These are phyloP conservation scores for Eremomyces bilateralis DNA, from an alignment of 495 filamentous ascomycete species.

Conservation along the genomic window DNA sequence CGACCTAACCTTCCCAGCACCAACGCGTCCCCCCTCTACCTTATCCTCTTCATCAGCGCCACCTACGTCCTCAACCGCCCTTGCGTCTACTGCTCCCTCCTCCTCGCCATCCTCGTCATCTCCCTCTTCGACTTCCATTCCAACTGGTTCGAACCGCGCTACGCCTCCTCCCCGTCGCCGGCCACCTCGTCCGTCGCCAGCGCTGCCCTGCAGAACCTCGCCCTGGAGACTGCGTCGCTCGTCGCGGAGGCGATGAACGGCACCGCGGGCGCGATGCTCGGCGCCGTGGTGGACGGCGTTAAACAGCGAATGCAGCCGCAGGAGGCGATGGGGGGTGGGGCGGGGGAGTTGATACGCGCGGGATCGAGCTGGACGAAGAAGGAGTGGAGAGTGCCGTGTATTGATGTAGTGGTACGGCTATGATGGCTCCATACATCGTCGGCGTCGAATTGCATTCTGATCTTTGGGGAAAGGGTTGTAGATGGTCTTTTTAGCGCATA, in stretches of 20 bases:
- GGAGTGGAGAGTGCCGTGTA: constrained; percentile 19
- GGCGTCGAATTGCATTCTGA: constrained; percentile 2
- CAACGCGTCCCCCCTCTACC: constrained; percentile 20
- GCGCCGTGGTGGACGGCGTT: no score
- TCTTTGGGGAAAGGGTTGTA: no score
- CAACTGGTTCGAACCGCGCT: constrained; percentile 21
- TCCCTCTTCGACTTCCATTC: constrained; percentile 22
- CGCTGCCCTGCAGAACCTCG: constrained; percentile 3
- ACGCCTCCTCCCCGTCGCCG: background rate
- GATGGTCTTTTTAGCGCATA: no score
- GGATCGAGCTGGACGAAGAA: constrained; percentile 12
- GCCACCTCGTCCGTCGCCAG: background rate
- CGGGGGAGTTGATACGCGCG: constrained; percentile 12
- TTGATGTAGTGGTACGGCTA: constrained; percentile 19
- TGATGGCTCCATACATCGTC: constrained; percentile 4
- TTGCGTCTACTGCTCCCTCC: constrained; percentile 23
- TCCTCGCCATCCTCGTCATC: constrained; percentile 20
- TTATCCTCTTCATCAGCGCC: constrained; percentile 21
- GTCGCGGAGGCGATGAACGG: constrained; percentile 14
- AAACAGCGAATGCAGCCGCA: no score
- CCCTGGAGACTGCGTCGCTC: constrained; percentile 12
- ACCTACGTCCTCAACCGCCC: constrained; percentile 21
- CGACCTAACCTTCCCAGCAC: constrained; percentile 9
- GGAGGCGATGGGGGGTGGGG: constrained; percentile 3
- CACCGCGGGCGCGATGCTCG: constrained; percentile 13